These are phyloP conservation scores for Plasmodium knowlesi DNA, from an alignment of 169 alveolate species.

Conservation along the genomic window DNA sequence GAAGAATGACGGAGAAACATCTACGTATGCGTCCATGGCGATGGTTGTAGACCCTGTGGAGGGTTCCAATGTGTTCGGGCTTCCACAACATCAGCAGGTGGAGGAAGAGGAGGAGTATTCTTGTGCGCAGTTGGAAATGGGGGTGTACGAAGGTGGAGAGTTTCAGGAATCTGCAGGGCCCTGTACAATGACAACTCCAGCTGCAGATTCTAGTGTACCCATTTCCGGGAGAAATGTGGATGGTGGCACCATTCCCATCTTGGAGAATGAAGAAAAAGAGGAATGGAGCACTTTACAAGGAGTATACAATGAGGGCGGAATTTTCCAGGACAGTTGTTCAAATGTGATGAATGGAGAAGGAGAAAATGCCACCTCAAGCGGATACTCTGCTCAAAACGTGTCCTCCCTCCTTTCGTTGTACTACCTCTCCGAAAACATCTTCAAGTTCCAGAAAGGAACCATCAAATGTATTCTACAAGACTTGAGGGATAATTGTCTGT, in stretches of 20 bases:
- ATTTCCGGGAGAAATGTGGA: background rate
- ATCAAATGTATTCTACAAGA: slow-evolving; percentile 75
- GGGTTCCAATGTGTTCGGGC: background rate
- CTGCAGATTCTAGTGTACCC: background rate
- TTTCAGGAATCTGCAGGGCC: background rate
- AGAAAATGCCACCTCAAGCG: background rate
- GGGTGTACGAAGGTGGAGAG: background rate
- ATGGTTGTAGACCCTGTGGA: background rate
- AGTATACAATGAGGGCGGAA: background rate
- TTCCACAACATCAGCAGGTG: background rate
- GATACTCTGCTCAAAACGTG: slow-evolving; percentile 1
- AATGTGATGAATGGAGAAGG: background rate
- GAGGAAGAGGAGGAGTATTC: background rate
- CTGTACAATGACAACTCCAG: background rate
- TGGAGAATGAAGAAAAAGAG: background rate
- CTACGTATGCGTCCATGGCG: background rate
- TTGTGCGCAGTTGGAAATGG: background rate
- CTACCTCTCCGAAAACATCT: slow-evolving; percentile 66
- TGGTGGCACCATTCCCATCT: background rate
- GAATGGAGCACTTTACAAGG: background rate
- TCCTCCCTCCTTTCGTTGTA: slow-evolving; percentile 44
- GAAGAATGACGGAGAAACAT: background rate
- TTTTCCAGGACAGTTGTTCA: background rate
- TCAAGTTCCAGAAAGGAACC: slow-evolving; percentile 76
- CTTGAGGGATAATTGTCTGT: slow-evolving; percentile 72